Percentiles rank a stretch among this genome's conserved stretches.
Evolutionary conservation across 176 grass and related monocot genomes (phyloP).

Genomic region (Zea luxurians): DNA sequence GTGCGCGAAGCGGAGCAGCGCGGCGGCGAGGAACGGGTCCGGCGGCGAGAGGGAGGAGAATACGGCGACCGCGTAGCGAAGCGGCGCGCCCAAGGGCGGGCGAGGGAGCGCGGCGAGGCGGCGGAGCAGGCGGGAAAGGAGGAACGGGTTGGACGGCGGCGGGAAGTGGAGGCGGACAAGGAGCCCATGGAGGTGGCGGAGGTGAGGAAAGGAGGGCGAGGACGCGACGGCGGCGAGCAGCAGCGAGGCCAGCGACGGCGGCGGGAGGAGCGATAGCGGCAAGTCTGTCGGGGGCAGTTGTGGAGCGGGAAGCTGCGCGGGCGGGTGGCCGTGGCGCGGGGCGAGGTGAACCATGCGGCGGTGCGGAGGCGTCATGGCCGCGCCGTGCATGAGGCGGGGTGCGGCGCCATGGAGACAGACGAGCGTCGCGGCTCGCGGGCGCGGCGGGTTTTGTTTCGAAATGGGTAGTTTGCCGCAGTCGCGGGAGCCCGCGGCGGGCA

Average conservation of each 20-base stretch:
- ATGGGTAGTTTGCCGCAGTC: background rate
- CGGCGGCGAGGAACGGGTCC: constrained; percentile 51
- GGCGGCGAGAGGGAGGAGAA: constrained; percentile 38
- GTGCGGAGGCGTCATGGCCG: constrained; percentile 1
- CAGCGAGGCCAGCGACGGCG: constrained; percentile 37
- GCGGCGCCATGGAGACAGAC: background rate
- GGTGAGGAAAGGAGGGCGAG: constrained; percentile 40
- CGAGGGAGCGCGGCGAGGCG: constrained; percentile 35
- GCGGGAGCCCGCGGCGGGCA: background rate
- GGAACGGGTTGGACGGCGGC: constrained; percentile 1
- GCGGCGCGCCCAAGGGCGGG: constrained; percentile 12
- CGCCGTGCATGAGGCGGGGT: background rate
- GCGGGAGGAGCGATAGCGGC: constrained; percentile 45
- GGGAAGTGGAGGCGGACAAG: constrained; percentile 43
- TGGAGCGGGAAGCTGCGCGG: background rate
- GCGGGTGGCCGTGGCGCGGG: background rate
- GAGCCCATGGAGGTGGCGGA: constrained; percentile 52
- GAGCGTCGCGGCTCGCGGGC: background rate
- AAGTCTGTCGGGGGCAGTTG: constrained; percentile 14
- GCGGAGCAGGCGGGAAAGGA: constrained; percentile 54
- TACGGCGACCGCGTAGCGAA: constrained; percentile 48
- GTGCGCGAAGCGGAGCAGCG: constrained; percentile 46
- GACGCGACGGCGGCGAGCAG: constrained; percentile 41
- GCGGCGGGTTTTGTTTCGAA: background rate
- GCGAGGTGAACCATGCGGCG: constrained; percentile 37